Base-by-base conservation (phyloP, 805 yeast species). In the Yamadazyma takamatsuzukensis region DNA sequence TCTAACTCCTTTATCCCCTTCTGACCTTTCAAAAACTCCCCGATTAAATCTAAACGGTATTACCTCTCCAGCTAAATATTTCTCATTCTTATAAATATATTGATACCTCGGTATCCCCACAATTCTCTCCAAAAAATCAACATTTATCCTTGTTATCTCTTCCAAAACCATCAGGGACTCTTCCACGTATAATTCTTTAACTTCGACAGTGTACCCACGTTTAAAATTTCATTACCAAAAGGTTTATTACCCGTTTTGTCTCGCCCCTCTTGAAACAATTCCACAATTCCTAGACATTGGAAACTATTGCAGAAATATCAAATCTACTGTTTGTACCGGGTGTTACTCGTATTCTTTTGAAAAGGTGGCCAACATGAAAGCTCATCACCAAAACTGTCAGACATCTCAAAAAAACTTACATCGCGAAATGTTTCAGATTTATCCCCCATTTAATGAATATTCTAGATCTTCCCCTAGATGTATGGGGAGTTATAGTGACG, bases 81-180 rank as follows among this genome's bases (percentile, higher is more conserved):
- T 37, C 3, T 27, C 25, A 35, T 64, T 64, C 21, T 54, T 42
- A 18, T 51, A 53, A 5, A 65, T 48, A 36, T 41, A 61, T 9
- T 66, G 60, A 39, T 44, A 56, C 26, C 72, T 47, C 5, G 72
- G 72, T n/a, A 66, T 16, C 1, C 66, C 70, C 11, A 62, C 40
- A 7, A 62, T 34, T 18, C 42, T 40, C 15, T 22, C 15, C 24
- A 41, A 25, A 18, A 22, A 38, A 24, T 19, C 27, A n/a, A n/a
- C n/a, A n/a, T n/a, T n/a, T n/a, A n/a, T n/a, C 5, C 9, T 3
- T 14, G 25, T 14, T 15, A 25, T 6, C 10, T 13, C 8, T 15
- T 14, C 27, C 48, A 30, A 16, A 16, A 12, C 21, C 14, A 19
- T 27, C 10, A 29, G 6, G 15, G 18, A 18, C 15, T 26, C 27